These are phyloP conservation scores for Drechslerella dactyloides DNA, from an alignment of 2,329 filamentous ascomycete species.

Conservation along the genomic window DNA sequence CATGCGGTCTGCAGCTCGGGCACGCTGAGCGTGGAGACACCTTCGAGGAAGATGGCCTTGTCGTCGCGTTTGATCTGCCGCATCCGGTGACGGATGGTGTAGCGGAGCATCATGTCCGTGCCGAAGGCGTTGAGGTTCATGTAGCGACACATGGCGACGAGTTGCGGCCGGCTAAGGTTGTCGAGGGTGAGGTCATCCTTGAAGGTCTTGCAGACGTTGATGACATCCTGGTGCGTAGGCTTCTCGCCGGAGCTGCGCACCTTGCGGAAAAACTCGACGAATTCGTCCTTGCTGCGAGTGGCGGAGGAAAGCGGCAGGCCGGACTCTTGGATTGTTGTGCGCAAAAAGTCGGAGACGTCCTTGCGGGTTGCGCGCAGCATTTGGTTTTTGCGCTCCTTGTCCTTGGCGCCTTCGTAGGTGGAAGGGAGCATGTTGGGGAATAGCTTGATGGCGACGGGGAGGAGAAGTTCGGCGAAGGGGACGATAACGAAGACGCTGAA, in stretches of 20 bases:
- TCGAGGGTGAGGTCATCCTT: conserved; percentile 96
- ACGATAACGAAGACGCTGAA: conserved; percentile 98
- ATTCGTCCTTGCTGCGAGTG: conserved; percentile 89
- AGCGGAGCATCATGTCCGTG: conserved; percentile 96
- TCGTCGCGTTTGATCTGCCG: conserved; percentile 99
- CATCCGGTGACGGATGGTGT: conserved; percentile 97
- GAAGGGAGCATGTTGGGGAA: conserved; percentile 98
- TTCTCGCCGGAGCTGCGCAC: conserved; percentile 82
- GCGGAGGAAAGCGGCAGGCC: conserved; percentile 83
- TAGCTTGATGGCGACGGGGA: conserved; percentile 87
- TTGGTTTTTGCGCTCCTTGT: conserved; percentile 85
- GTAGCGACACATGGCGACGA: conserved; percentile 97
- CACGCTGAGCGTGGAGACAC: conserved; percentile 90
- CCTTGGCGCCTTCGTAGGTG: conserved; percentile 91
- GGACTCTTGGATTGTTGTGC: conserved; percentile 88
- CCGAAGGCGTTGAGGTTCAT: conserved; percentile 98
- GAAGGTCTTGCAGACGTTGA: conserved; percentile 99
- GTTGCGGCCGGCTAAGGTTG: conserved; percentile 91
- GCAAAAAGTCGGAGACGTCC: conserved; percentile 89
- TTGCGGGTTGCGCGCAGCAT: conserved; percentile 83
- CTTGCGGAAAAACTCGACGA: conserved; percentile 96
- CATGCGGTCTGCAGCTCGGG: conserved; percentile 90
- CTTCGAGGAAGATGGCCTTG: conserved; percentile 89
- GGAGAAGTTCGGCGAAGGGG: conserved; percentile 89
- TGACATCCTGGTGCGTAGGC: conserved; percentile 86